Percentiles rank a stretch among this genome's conserved stretches.
Evolutionary conservation across 768 basidiomycete species (phyloP).

Genomic region (Mycena filopes): DNA sequence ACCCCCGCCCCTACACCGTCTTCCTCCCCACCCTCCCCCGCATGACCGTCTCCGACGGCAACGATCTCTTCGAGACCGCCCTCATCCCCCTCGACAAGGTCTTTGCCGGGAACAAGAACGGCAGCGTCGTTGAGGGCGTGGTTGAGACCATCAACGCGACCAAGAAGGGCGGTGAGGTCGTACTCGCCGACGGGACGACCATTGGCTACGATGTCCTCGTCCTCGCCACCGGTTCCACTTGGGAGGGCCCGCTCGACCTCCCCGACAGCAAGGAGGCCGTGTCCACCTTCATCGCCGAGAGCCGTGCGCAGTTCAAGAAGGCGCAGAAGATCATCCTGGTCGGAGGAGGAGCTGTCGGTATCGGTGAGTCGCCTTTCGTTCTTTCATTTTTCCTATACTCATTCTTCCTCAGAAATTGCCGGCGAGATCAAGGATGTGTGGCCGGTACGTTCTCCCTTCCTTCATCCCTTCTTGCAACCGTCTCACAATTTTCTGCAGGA

Average conservation of each 20-base stretch:
- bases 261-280: slow-evolving; percentile 41
- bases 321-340: slow-evolving; percentile 50
- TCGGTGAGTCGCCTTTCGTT: slow-evolving; percentile 35
- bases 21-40: slow-evolving; percentile 52
- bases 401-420: slow-evolving; percentile 45
- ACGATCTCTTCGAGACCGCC: slow-evolving; percentile 45
- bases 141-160: slow-evolving; percentile 42
- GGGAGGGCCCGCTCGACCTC: slow-evolving; percentile 52
- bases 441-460: slow-evolving; percentile 43
- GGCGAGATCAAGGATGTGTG: slow-evolving; percentile 55
- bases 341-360: slow-evolving; percentile 55
- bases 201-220: slow-evolving; percentile 62
- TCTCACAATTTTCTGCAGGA: slow-evolving; percentile 37
- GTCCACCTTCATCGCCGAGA: slow-evolving; percentile 33
- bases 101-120: slow-evolving; percentile 54
- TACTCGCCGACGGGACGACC: slow-evolving; percentile 56
- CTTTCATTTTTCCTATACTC: slow-evolving; percentile 19
- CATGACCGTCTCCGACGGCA: slow-evolving; percentile 45
- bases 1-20: slow-evolving; percentile 50
- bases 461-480: not conserved
- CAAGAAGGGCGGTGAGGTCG: slow-evolving; percentile 52
- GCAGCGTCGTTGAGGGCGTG: slow-evolving; percentile 49
- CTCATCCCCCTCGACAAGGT: slow-evolving; percentile 61
- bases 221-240: slow-evolving; percentile 63
- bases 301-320: slow-evolving; percentile 40